Conservation (phyloP, 31 red algal species). For the Pterothamnion heteromorphum region DNA sequence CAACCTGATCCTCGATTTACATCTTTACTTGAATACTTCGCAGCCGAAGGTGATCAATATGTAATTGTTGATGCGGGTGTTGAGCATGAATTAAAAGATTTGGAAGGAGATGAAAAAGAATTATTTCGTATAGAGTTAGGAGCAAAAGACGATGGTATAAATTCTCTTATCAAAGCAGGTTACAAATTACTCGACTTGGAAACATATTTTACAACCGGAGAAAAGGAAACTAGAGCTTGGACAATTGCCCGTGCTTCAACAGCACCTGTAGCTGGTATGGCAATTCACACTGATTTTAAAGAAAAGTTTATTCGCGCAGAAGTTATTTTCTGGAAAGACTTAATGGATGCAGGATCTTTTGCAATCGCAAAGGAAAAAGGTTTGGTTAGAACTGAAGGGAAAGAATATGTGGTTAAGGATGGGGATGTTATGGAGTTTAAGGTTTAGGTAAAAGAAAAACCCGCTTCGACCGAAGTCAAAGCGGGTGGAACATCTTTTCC, state of each 20-base stretch:
- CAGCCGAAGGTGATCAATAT: constrained; percentile 35
- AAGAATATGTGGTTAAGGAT: constrained; percentile 92
- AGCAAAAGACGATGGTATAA: constrained; percentile 69
- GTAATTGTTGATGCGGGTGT: constrained; percentile 85
- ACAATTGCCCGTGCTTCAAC: constrained; percentile 78
- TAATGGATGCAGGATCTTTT: constrained; percentile 63
- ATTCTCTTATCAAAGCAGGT: constrained; percentile 64
- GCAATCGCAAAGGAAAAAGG: constrained; percentile 88
- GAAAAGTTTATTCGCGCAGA: constrained; percentile 92
- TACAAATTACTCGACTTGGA: constrained; percentile 78
- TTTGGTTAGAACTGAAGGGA: constrained; percentile 83
- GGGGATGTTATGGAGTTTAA: constrained; percentile 97
- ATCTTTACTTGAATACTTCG: no score
- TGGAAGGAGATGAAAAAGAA: constrained; percentile 56
- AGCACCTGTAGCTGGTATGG: constrained; percentile 87
- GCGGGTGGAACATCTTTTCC: no score
- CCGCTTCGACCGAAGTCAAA: no score
- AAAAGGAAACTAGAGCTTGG: constrained; percentile 89
- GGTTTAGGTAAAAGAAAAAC: no score
- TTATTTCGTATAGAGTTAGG: constrained; percentile 79
- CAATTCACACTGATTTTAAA: constrained; percentile 95
- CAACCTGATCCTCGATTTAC: no score
- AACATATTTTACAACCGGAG: constrained; percentile 92
- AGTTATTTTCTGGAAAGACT: constrained; percentile 62
- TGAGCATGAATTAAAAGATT: constrained; percentile 68